Evolutionary conservation across 805 yeast species (phyloP).

Genomic region (Starmera pachycereana): DNA sequence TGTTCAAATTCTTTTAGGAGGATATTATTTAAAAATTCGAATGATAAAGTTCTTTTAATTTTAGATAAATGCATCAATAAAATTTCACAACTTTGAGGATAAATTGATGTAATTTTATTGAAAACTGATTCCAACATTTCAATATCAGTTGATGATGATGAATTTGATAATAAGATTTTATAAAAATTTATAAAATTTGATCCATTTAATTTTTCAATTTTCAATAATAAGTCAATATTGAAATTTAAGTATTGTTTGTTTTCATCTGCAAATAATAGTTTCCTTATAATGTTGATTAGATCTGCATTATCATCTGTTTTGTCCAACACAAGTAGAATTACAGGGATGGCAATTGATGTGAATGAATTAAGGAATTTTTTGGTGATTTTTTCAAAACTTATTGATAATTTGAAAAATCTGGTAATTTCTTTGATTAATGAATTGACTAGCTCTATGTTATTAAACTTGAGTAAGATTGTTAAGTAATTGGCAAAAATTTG

Average conservation of each 20-base stretch:
- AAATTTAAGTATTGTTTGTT: conserved; percentile 14
- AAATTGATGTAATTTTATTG: conserved; percentile 27
- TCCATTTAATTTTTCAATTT: conserved; percentile 5
- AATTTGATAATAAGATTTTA: conserved; percentile 20
- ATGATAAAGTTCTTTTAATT: conserved; percentile 43
- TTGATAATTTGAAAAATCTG: conserved; percentile 7
- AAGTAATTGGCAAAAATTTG: conserved; percentile 11
- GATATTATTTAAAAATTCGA: conserved; percentile 34
- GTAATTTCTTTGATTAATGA: conserved; percentile 2
- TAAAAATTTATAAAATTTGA: conserved; percentile 20
- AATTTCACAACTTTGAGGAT: conserved; percentile 29
- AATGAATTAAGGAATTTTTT: conserved; percentile 10
- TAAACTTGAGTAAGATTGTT: conserved; percentile 13
- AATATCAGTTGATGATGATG: conserved; percentile 22
- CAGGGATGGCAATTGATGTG: conserved; percentile 11
- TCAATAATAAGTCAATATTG: conserved; percentile 23
- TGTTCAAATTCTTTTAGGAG: conserved; percentile 38
- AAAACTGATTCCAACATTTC: conserved; percentile 38
- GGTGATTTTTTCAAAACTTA: conserved; percentile 9
- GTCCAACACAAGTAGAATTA: conserved; percentile 4
- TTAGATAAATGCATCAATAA: conserved; percentile 37
- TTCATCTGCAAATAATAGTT: conserved; percentile 20
- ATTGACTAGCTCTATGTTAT: neutral
- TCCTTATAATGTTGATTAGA: conserved; percentile 13
- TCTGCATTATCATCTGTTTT: neutral